These are phyloP conservation scores for Passalora sequoiae DNA, from an alignment of 2,329 filamentous ascomycete genomes.

Conservation along the genomic window DNA sequence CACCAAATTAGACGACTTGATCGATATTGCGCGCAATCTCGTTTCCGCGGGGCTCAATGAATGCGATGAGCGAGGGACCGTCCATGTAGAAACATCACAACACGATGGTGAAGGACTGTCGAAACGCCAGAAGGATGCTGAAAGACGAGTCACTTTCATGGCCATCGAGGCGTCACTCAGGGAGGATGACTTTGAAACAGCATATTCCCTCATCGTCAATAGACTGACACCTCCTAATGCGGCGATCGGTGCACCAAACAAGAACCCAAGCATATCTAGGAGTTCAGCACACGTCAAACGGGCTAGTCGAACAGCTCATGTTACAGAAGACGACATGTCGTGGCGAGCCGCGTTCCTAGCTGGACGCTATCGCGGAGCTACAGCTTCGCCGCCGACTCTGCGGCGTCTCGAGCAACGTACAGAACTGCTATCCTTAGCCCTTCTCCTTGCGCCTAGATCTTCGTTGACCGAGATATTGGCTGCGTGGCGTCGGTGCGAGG, in stretches of 20 bases:
- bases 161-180: conserved; percentile 70
- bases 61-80: conserved; percentile 27
- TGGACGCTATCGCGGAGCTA: conserved; percentile 59
- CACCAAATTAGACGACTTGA: conserved; percentile 66
- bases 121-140: conserved; percentile 38
- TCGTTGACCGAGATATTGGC: conserved; percentile 70
- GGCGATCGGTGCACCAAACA: conserved; percentile 19
- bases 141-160: conserved; percentile 70
- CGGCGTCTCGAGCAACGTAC: conserved; percentile 74
- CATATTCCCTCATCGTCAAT: conserved; percentile 76
- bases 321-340: conserved; percentile 58
- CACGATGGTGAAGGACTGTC: conserved; percentile 24
- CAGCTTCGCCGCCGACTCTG: conserved; percentile 51
- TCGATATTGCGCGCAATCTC: conserved; percentile 64
- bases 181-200: conserved; percentile 79
- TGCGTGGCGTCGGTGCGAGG: conserved; percentile 70
- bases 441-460: conserved; percentile 65
- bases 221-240: conserved; percentile 47
- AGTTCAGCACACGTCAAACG: conserved; percentile 15
- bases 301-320: conserved; percentile 18
- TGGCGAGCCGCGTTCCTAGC: conserved; percentile 75
- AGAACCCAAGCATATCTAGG: conserved; percentile 5
- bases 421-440: conserved; percentile 69
- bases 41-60: conserved; percentile 48
- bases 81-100: conserved; percentile 28